A percentile compares a stretch with the other conserved stretches of the same genome.
These are phyloP conservation scores for Hsuehochloa calcarea DNA, from an alignment of 176 grass and related monocot genomes.

Conservation along the genomic window DNA sequence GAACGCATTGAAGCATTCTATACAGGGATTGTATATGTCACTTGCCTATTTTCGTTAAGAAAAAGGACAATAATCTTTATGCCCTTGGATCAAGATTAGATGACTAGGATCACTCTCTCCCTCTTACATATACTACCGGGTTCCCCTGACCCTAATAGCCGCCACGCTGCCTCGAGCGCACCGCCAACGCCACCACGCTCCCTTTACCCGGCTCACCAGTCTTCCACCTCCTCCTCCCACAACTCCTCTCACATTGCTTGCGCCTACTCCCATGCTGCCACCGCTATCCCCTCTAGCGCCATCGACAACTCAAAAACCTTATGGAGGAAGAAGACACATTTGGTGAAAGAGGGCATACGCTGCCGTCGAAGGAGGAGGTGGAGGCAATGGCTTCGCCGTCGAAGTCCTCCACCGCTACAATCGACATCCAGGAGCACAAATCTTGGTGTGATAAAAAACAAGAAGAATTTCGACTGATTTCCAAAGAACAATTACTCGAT, in stretches of 20 bases:
- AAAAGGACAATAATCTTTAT: background rate
- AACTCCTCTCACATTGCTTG: background rate
- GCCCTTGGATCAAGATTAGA: background rate
- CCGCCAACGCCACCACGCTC: background rate
- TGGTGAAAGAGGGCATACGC: background rate
- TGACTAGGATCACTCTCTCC: background rate
- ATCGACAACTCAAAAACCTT: no score
- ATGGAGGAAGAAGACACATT: background rate
- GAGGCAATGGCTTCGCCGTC: background rate
- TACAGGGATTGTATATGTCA: background rate
- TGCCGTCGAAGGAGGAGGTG: background rate
- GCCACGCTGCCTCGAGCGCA: no score
- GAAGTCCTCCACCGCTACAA: background rate
- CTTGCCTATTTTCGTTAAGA: background rate
- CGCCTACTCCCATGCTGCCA: rapidly evolving
- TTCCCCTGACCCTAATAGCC: background rate
- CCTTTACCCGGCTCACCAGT: rapidly evolving
- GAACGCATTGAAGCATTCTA: background rate
- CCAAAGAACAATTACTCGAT: background rate
- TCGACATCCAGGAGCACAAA: no score
- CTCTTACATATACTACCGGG: background rate
- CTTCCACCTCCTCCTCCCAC: background rate
- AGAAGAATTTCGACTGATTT: background rate
- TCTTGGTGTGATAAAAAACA: background rate
- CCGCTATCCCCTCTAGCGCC: background rate